Evolutionary conservation across 2,329 filamentous ascomycete genomes (phyloP).

Genomic region (Sclerotinia subarctica): DNA sequence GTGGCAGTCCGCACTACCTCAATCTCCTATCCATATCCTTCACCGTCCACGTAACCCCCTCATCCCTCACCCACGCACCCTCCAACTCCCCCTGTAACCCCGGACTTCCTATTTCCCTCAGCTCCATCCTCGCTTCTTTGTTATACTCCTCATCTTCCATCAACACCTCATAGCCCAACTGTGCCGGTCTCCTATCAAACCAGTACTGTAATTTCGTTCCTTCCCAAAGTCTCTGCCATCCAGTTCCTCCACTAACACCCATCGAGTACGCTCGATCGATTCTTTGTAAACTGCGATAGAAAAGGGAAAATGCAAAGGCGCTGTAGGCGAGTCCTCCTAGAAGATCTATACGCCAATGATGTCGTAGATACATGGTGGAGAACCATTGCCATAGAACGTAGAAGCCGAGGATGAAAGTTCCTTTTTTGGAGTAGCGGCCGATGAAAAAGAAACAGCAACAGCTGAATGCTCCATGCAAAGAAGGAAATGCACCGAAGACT

Average conservation of each 20-base stretch:
- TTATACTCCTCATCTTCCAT: constrained; percentile 5
- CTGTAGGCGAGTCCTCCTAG: constrained; percentile 79
- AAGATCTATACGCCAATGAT: constrained; percentile 91
- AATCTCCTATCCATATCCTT: constrained; percentile 15
- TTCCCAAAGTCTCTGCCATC: constrained; percentile 34
- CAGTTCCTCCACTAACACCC: constrained; percentile 33
- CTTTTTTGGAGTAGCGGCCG: constrained; percentile 45
- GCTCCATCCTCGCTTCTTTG: not conserved
- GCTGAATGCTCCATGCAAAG: constrained; percentile 90
- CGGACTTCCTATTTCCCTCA: not conserved
- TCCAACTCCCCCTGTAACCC: constrained; percentile 26
- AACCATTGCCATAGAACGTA: constrained; percentile 95
- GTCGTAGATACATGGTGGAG: constrained; percentile 94
- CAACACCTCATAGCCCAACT: constrained; percentile 24
- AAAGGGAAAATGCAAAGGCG: constrained; percentile 65
- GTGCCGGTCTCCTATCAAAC: constrained; percentile 30
- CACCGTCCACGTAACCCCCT: constrained; percentile 24
- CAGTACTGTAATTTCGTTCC: constrained; percentile 30
- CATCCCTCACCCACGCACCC: constrained; percentile 27
- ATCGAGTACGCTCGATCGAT: constrained; percentile 35
- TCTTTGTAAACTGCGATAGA: constrained; percentile 31
- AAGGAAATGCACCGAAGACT: constrained; percentile 91
- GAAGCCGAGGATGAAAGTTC: constrained; percentile 62
- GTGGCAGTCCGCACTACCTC: not conserved
- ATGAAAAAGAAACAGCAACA: constrained; percentile 83